These are phyloP conservation scores for Plectosphaerella plurivora DNA, from an alignment of 2,329 filamentous ascomycete species.

Conservation along the genomic window DNA sequence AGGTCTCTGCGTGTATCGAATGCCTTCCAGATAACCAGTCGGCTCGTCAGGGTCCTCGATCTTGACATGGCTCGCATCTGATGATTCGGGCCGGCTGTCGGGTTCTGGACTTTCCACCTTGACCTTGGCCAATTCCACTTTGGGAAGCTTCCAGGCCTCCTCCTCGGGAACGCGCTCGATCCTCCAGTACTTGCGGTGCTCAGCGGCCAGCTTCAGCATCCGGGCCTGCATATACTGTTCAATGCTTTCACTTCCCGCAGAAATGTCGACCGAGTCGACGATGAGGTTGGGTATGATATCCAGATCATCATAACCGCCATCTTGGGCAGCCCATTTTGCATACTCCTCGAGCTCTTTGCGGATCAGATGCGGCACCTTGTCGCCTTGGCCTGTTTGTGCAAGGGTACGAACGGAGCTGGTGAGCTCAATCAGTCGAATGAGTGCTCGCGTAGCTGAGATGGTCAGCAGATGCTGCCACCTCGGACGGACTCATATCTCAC, in stretches of 20 bases:
- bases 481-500: constrained; percentile 15
- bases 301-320: constrained; percentile 29
- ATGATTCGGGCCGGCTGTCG: too few species aligned
- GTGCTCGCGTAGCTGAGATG: constrained; percentile 29
- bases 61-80: not conserved
- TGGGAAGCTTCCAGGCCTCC: not conserved
- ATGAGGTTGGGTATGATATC: constrained; percentile 33
- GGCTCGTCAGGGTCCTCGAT: constrained; percentile 1
- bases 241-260: constrained; percentile 21
- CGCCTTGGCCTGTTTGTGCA: constrained; percentile 27
- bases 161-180: constrained; percentile 16
- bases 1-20: constrained; percentile 12
- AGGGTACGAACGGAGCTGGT: constrained; percentile 27
- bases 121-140: not conserved
- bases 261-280: constrained; percentile 28
- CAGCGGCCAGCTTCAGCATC: constrained; percentile 27
- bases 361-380: constrained; percentile 25
- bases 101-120: not conserved
- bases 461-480: constrained; percentile 9
- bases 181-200: constrained; percentile 30
- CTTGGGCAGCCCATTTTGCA: constrained; percentile 35
- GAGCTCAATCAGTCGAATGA: constrained; percentile 34
- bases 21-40: not conserved
- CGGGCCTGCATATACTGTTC: constrained; percentile 27
- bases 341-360: constrained; percentile 28